Conservation (phyloP, 2,329 filamentous ascomycete species). For the Colletotrichum chlorophyti region DNA sequence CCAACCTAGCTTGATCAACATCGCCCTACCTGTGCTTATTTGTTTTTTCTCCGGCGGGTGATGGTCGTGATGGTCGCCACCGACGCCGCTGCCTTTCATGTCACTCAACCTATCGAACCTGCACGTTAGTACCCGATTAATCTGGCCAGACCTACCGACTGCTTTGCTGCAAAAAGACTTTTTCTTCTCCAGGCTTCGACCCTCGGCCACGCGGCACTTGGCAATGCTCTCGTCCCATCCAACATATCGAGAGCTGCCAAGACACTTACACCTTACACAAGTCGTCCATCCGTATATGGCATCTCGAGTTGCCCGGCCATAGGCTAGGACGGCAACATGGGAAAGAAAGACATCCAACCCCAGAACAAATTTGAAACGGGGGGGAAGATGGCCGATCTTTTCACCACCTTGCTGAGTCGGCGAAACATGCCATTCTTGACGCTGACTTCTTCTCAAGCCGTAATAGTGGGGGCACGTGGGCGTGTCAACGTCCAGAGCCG, state of each 20-base stretch:
- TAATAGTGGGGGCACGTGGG: slow-evolving; percentile 7
- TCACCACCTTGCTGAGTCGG: slow-evolving; percentile 25
- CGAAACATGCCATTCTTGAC: slow-evolving; percentile 29
- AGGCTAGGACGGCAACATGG: slow-evolving; percentile 8
- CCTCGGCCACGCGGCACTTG: neutral
- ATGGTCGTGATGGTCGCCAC: slow-evolving; percentile 8
- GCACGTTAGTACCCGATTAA: slow-evolving; percentile 21
- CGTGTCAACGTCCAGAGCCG: neutral
- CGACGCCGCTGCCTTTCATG: slow-evolving; percentile 2
- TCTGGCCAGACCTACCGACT: slow-evolving; percentile 22
- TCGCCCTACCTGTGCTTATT: slow-evolving; percentile 2
- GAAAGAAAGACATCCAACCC: slow-evolving; percentile 8
- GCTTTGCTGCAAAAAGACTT: slow-evolving; percentile 1
- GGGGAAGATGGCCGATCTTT: slow-evolving; percentile 25
- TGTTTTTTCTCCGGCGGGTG: slow-evolving; percentile 11
- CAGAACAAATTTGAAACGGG: slow-evolving; percentile 26
- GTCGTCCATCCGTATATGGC: neutral
- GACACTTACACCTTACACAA: slow-evolving; percentile 2
- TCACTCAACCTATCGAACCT: slow-evolving; percentile 23
- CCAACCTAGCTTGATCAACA: slow-evolving; percentile 5
- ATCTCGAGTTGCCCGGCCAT: slow-evolving; percentile 19
- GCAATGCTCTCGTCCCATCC: neutral
- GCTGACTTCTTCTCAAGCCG: slow-evolving; percentile 15
- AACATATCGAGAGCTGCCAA: slow-evolving; percentile 2
- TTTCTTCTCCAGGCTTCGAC: slow-evolving; percentile 4